Base-by-base conservation (phyloP, 2,329 filamentous ascomycete genomes). In the Pseudogymnoascus sp. region DNA sequence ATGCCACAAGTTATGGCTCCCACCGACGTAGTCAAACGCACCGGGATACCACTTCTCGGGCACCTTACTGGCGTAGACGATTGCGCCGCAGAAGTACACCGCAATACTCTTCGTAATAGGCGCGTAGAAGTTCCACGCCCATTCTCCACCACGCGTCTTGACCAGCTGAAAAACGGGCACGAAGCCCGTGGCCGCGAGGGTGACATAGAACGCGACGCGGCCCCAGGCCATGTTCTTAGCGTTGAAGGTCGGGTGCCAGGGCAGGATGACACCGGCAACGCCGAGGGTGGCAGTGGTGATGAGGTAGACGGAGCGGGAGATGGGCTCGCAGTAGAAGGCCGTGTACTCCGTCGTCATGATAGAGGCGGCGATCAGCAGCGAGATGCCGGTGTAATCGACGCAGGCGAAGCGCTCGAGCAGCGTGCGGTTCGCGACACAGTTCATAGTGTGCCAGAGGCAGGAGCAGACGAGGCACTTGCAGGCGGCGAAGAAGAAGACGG, bases 341-440 rank as follows among this genome's bases (percentile, higher is more conserved):
- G 94, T 97, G 78, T 97, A 99, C 74, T 99, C 94, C 37, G 92
- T 96, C 2, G 94, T 97, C 83, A 97, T 91, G 77, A 99, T 99
- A 63, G 91, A 96, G 8, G 94, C 92, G 2, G 94, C 91, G 61
- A 99, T 94, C 26, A 99, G 83, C 60, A 99, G 80, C 1, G 92
- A 96, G 68, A 99, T 99, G 62, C 94, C 94, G 0, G 94, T 97
- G 77, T 99, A 99, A 75, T 99, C 94, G 64, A 99, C 92, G 74
- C 94, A 99, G 16, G 94, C 94, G 71, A 99, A 97, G 65, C 92
- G 89, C 73, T 96, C 94, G 77, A 99, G 89, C 43, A 96, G 84
- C 19, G 86, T 85, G 70, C 96, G 87, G 68, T 96, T 90, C 16
- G 93, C 92, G 62, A 97, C 95, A 69, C 91, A 91, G 78, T 93